Conservation (phyloP, 805 yeast genomes). For the Candida sphagnicola region DNA sequence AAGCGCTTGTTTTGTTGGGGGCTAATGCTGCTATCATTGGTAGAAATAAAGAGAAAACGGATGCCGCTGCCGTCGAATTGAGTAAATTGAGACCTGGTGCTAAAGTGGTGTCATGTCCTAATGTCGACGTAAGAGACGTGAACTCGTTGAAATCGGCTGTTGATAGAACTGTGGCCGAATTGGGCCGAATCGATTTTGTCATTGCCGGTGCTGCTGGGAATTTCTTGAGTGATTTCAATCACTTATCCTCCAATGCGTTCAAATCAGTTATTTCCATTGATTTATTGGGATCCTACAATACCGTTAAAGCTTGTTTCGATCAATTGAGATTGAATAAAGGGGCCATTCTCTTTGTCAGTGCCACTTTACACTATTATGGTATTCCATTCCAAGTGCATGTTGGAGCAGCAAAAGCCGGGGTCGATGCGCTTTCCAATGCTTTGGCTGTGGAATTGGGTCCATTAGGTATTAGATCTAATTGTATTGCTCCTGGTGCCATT, state of each 20-base stretch:
- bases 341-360: slow-evolving; percentile 44
- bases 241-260: slow-evolving; percentile 40
- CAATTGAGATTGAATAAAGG: slow-evolving; percentile 38
- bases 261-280: slow-evolving; percentile 36
- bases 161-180: slow-evolving; percentile 45
- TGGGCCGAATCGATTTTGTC: slow-evolving; percentile 41
- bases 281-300: slow-evolving; percentile 38
- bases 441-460: slow-evolving; percentile 91
- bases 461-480: slow-evolving; percentile 74
- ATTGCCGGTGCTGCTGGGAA: slow-evolving; percentile 46
- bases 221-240: slow-evolving; percentile 40
- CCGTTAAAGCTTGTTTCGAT: slow-evolving; percentile 37
- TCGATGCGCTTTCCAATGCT: slow-evolving; percentile 80
- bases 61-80: slow-evolving; percentile 62
- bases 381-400: slow-evolving; percentile 72
- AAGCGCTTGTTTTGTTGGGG: slow-evolving; percentile 79
- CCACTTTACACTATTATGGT: slow-evolving; percentile 42
- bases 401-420: slow-evolving; percentile 95
- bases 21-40: slow-evolving; percentile 86
- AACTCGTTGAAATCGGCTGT: slow-evolving; percentile 59
- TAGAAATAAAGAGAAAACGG: slow-evolving; percentile 63
- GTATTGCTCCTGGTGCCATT: slow-evolving; percentile 90
- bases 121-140: slow-evolving; percentile 73
- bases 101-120: slow-evolving; percentile 63
- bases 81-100: slow-evolving; percentile 49